Evolutionary conservation across 2,329 filamentous ascomycete genomes (phyloP).

Genomic region (Plenodomus lindquistii): DNA sequence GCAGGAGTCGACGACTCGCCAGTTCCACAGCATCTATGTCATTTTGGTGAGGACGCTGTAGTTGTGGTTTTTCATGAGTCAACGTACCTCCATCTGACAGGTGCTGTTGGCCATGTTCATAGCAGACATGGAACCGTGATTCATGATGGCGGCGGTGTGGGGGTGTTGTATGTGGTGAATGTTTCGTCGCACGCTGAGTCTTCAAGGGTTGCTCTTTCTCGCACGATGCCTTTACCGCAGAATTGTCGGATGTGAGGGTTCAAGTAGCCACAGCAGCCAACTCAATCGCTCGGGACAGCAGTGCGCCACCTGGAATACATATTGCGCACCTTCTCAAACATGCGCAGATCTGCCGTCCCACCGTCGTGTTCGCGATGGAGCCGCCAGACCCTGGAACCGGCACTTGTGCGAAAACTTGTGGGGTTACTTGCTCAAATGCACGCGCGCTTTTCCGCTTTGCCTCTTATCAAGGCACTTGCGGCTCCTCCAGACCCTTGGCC

Average conservation of each 20-base stretch:
- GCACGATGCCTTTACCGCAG: no score
- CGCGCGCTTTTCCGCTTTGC: constrained; percentile 20
- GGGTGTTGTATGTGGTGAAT: not conserved
- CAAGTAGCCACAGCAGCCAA: not conserved
- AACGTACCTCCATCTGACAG: constrained; percentile 48
- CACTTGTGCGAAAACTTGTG: constrained; percentile 18
- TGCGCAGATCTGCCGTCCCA: constrained; percentile 1
- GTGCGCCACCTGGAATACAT: not conserved
- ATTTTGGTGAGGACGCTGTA: constrained; percentile 2
- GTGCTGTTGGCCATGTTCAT: constrained; percentile 22
- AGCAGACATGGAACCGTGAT: constrained; percentile 13
- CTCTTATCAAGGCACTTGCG: constrained; percentile 3
- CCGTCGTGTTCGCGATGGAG: no score
- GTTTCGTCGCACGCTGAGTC: not conserved
- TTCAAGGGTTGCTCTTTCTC: not conserved
- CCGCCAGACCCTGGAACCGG: no score
- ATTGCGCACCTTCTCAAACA: constrained; percentile 13
- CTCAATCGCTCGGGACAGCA: not conserved
- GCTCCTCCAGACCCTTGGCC: constrained; percentile 23
- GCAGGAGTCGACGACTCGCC: constrained; percentile 70
- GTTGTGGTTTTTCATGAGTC: not conserved
- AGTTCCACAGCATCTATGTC: constrained; percentile 78
- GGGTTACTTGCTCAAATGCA: constrained; percentile 38
- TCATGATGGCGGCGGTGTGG: constrained; percentile 15
- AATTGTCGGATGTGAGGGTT: not conserved